Evolutionary conservation across 768 basidiomycete genomes (phyloP).

Genomic region (Macrocybe gigantea): DNA sequence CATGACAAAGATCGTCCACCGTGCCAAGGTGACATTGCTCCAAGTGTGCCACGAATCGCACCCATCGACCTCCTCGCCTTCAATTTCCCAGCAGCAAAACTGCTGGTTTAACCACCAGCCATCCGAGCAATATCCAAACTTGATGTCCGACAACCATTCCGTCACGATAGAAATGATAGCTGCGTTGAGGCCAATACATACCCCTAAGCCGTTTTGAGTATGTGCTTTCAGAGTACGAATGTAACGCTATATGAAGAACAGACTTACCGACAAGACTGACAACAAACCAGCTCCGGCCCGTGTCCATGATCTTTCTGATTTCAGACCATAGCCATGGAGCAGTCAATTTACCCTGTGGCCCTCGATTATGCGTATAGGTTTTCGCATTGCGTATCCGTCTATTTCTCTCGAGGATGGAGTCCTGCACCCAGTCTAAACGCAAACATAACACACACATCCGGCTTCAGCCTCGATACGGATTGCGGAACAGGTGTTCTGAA

Average conservation of each 20-base stretch:
- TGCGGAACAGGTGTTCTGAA: neutral
- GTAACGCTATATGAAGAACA: neutral
- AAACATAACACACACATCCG: slow-evolving; percentile 7
- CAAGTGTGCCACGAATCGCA: slow-evolving; percentile 93
- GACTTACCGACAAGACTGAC: slow-evolving; percentile 82
- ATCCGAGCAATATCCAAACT: slow-evolving; percentile 93
- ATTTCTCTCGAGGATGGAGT: slow-evolving; percentile 85
- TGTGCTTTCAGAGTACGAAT: neutral
- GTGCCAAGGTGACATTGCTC: slow-evolving; percentile 64
- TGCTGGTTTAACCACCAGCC: slow-evolving; percentile 99
- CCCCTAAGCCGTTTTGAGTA: slow-evolving; percentile 40
- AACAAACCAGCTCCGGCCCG: slow-evolving; percentile 90
- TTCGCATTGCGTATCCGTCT: slow-evolving; percentile 63
- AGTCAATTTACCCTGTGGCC: slow-evolving; percentile 45
- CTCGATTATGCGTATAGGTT: slow-evolving; percentile 34
- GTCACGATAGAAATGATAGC: slow-evolving; percentile 93
- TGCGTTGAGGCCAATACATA: slow-evolving; percentile 90
- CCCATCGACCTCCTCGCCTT: slow-evolving; percentile 67
- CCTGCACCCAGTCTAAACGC: slow-evolving; percentile 89
- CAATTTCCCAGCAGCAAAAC: slow-evolving; percentile 98
- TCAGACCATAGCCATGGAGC: slow-evolving; percentile 58
- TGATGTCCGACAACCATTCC: slow-evolving; percentile 96
- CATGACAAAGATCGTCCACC: slow-evolving; percentile 82
- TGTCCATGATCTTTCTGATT: slow-evolving; percentile 50
- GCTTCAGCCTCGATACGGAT: neutral